Base-by-base conservation (phyloP, 257 asterid genomes). In the Cordia subcordata region DNA sequence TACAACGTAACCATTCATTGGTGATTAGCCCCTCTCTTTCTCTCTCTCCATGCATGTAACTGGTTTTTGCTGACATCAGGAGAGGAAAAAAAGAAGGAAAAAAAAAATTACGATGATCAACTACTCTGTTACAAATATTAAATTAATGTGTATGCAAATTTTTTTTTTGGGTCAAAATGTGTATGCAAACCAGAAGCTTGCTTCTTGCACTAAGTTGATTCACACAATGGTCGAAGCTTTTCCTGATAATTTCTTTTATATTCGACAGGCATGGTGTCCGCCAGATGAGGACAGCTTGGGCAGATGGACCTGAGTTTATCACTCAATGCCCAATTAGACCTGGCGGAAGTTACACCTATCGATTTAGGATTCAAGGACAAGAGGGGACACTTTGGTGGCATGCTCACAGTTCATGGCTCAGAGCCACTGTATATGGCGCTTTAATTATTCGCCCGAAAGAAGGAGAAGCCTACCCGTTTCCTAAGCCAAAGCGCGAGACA, bases 1-100 rank as follows among this genome's bases (percentile, higher is more conserved):
- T 61, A 82, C 60, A 87, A 87, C 49, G 73, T 82, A 53, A 63
- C 83, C 39, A 71, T 87, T 49, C 96, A 85, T 52, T 85, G 96
- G 90, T 84, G 77, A 61, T 23, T 19, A 50, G 17, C 13, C 19
- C 11, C 11, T 21, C 21, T 21, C 14, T 22, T 17, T 13, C 14
- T 22, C n/a, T n/a, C n/a, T n/a, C n/a, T 19, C 56, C 21, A 51
- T 0, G 14, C 21, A 49, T 0, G 12, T 18, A 5, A 15, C 57
- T n/a, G n/a, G n/a, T n/a, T n/a, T n/a, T n/a, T n/a, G n/a, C n/a
- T n/a, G n/a, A n/a, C n/a, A n/a, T n/a, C n/a, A n/a, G n/a, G n/a
- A n/a, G n/a, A n/a, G n/a, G n/a, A n/a, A n/a, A n/a, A n/a, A n/a
- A n/a, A n/a, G n/a, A n/a, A n/a, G n/a, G n/a, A n/a, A n/a, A n/a